These are phyloP conservation scores for Theobroma cacao DNA, from an alignment of 345 rosid genomes.

Conservation along the genomic window DNA sequence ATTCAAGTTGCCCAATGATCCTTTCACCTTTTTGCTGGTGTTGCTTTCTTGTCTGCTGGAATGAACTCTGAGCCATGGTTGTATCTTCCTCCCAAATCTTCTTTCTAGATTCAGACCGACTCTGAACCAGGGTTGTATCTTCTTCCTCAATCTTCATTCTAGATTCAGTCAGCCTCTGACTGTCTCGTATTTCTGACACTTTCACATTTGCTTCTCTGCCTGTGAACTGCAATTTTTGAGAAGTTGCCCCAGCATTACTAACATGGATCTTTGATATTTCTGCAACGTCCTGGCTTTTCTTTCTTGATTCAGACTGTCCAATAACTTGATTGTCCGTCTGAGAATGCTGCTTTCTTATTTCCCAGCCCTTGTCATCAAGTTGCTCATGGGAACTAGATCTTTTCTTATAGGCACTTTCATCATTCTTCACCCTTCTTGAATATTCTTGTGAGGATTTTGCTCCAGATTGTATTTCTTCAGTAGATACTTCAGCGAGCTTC, in stretches of 20 bases:
- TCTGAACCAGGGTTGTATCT: slow-evolving; percentile 29
- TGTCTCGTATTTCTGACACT: slow-evolving; percentile 33
- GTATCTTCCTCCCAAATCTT: slow-evolving; percentile 39
- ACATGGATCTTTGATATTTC: slow-evolving; percentile 41
- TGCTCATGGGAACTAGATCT: slow-evolving; percentile 30
- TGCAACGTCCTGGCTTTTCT: slow-evolving; percentile 34
- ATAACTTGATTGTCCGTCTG: slow-evolving; percentile 26
- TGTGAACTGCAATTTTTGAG: slow-evolving; percentile 37
- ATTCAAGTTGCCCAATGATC: slow-evolving; percentile 31
- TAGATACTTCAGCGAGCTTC: slow-evolving; percentile 41
- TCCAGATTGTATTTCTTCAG: slow-evolving; percentile 39
- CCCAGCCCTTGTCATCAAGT: slow-evolving; percentile 32
- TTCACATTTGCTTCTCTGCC: slow-evolving; percentile 37
- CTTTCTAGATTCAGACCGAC: slow-evolving; percentile 13
- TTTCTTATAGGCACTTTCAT: slow-evolving; percentile 30
- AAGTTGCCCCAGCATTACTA: slow-evolving; percentile 33
- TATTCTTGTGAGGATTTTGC: slow-evolving; percentile 38
- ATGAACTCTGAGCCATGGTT: slow-evolving; percentile 30
- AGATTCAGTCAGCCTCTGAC: slow-evolving; percentile 40
- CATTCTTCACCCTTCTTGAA: slow-evolving; percentile 28
- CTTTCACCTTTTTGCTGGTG: slow-evolving; percentile 31
- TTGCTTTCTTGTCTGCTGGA: slow-evolving; percentile 28
- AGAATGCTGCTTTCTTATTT: slow-evolving; percentile 33
- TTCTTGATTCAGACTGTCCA: slow-evolving; percentile 35
- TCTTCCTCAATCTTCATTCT: slow-evolving; percentile 39